Percentiles rank a stretch among this genome's conserved stretches.
These are phyloP conservation scores for Talaromyces rugulosus DNA, from an alignment of 2,329 filamentous ascomycete species.

Conservation along the genomic window DNA sequence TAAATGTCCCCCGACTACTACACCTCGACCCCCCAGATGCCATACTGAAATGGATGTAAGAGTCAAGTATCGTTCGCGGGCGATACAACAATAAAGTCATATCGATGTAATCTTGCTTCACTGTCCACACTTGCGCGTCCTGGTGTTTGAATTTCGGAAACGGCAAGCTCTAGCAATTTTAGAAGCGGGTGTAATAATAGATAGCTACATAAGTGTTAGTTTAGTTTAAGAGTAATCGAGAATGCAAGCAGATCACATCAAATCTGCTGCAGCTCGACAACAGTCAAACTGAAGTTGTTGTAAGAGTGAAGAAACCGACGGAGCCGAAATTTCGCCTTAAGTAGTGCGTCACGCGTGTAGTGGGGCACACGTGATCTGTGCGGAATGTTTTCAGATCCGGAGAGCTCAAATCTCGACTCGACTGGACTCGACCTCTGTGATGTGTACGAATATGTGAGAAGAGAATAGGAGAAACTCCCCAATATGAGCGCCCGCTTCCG, in stretches of 20 bases:
- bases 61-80: conserved; percentile 36
- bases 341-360: neutral
- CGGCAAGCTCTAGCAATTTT: conserved; percentile 55
- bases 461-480: neutral
- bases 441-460: neutral
- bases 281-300: neutral
- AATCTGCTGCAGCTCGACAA: neutral
- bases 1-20: conserved; percentile 42
- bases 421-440: neutral
- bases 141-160: conserved; percentile 43
- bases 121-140: conserved; percentile 55
- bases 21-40: conserved; percentile 38
- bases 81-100: conserved; percentile 19
- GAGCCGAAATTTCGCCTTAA: neutral
- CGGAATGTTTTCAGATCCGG: neutral
- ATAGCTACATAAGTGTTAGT: neutral
- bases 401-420: no score
- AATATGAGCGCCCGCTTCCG: conserved; percentile 30
- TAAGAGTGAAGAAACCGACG: neutral
- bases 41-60: conserved; percentile 45
- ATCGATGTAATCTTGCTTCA: conserved; percentile 50
- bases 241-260: neutral
- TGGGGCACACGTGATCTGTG: neutral
- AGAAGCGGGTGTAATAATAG: conserved; percentile 32
- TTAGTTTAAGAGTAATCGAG: neutral